phyloP scores from a whole-genome alignment of 768 basidiomycete genomes.

The Leccinum fibrillosum region DNA sequence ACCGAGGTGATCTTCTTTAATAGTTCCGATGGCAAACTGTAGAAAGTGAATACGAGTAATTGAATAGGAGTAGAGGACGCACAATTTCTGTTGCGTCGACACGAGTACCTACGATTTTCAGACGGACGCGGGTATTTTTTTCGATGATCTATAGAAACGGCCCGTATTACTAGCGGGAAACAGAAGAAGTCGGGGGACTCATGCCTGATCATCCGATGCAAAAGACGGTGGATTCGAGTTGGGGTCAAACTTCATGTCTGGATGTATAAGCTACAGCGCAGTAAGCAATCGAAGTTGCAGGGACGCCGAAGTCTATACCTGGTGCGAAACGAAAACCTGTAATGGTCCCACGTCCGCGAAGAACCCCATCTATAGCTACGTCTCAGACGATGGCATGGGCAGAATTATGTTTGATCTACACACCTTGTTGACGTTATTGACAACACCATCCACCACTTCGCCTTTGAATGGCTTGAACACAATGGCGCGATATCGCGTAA shows the following conservation, averaged over 20 bases:
- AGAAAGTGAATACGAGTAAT: neutral
- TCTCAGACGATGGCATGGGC: neutral
- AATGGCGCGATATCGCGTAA: constrained; percentile 91
- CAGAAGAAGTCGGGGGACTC: neutral
- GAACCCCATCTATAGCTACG: constrained; percentile 82
- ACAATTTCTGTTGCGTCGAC: constrained; percentile 98
- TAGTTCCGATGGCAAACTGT: constrained; percentile 95
- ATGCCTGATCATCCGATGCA: constrained; percentile 83
- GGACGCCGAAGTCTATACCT: constrained; percentile 49
- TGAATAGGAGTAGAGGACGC: constrained; percentile 30
- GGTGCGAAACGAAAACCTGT: constrained; percentile 92
- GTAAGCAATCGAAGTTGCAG: constrained; percentile 3
- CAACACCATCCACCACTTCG: constrained; percentile 95
- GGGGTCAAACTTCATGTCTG: constrained; percentile 92
- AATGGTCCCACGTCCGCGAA: constrained; percentile 96
- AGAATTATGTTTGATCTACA: constrained; percentile 18
- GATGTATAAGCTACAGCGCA: constrained; percentile 73
- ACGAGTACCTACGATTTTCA: constrained; percentile 98
- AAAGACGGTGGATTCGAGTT: constrained; percentile 97
- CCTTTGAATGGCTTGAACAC: constrained; percentile 99
- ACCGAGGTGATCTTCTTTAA: constrained; percentile 97
- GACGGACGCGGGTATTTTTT: constrained; percentile 85
- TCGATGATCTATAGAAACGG: constrained; percentile 67
- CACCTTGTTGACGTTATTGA: constrained; percentile 94
- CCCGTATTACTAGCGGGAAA: neutral